Conservation (phyloP, 1,139 yeast genomes). For the Candida dubliniensis region DNA sequence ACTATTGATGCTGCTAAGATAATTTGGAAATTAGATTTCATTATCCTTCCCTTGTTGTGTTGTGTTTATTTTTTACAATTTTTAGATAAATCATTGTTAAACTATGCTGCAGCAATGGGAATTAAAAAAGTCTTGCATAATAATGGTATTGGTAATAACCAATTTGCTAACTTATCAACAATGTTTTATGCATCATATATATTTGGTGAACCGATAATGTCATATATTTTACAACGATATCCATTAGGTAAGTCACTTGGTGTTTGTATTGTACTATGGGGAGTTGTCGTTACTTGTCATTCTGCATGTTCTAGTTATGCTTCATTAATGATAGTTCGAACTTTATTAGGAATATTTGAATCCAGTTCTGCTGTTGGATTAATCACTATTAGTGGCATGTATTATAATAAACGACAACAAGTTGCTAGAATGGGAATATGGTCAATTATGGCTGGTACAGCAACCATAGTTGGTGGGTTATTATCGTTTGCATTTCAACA, state of each 20-base stretch:
- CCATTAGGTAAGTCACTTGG: conserved; percentile 43
- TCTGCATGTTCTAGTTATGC: conserved; percentile 38
- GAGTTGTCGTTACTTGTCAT: conserved; percentile 37
- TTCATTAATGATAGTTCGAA: conserved; percentile 41
- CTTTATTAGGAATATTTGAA: conserved; percentile 43
- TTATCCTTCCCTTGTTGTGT: conserved; percentile 36
- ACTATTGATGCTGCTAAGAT: conserved; percentile 12
- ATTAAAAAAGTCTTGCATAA: conserved; percentile 30
- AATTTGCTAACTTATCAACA: conserved; percentile 44
- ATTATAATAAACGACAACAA: conserved; percentile 41
- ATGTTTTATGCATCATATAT: conserved; percentile 48
- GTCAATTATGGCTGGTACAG: conserved; percentile 41
- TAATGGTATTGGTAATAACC: conserved; percentile 21
- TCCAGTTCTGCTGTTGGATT: conserved; percentile 48
- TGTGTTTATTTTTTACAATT: conserved; percentile 45
- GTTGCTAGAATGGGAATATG: conserved; percentile 36
- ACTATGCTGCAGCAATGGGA: conserved; percentile 55
- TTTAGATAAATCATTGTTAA: conserved; percentile 44
- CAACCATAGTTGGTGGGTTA: conserved; percentile 42
- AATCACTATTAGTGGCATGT: conserved; percentile 42
- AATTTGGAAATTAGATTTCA: conserved; percentile 27
- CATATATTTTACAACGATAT: conserved; percentile 36
- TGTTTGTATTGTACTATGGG: conserved; percentile 41
- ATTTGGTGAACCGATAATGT: conserved; percentile 46
- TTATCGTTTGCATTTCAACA: conserved; percentile 45